These are phyloP conservation scores for Xerocomus tenax DNA, from an alignment of 1,284 basidiomycete species.

Conservation along the genomic window DNA sequence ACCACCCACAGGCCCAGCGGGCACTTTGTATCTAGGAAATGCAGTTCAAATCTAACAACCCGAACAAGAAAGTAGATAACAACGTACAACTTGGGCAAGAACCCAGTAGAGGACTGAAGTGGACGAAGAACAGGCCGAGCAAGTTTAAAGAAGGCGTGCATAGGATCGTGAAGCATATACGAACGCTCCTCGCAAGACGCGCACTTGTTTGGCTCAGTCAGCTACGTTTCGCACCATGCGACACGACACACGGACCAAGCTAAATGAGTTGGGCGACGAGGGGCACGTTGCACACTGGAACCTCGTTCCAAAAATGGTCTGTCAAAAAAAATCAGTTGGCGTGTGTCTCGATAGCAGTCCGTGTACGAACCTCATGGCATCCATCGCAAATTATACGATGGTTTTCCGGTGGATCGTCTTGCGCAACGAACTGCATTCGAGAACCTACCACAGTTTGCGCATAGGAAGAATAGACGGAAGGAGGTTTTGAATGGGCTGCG, in stretches of 20 bases:
- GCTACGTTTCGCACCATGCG: not conserved
- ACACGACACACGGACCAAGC: slow-evolving; percentile 42
- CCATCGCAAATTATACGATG: slow-evolving; percentile 53
- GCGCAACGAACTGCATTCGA: slow-evolving; percentile 25
- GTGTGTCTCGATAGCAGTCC: not conserved
- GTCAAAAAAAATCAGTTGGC: not conserved
- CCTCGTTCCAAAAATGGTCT: slow-evolving; percentile 61
- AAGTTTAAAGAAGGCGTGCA: slow-evolving; percentile 81
- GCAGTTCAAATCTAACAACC: slow-evolving; percentile 10
- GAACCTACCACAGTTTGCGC: slow-evolving; percentile 57
- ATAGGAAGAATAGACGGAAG: slow-evolving; percentile 53
- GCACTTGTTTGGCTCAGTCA: slow-evolving; percentile 47
- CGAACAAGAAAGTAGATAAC: not conserved
- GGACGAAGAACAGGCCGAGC: slow-evolving; percentile 65
- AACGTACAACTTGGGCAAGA: slow-evolving; percentile 61
- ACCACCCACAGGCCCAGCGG: slow-evolving; percentile 51
- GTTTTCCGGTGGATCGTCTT: slow-evolving; percentile 35
- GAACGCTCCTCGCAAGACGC: slow-evolving; percentile 68
- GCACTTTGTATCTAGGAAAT: slow-evolving; percentile 46
- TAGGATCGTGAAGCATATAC: slow-evolving; percentile 70
- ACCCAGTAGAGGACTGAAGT: slow-evolving; percentile 50
- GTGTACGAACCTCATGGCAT: slow-evolving; percentile 46
- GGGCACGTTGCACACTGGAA: slow-evolving; percentile 75
- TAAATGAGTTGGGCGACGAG: slow-evolving; percentile 53
- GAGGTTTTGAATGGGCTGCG: slow-evolving; percentile 39